Evolutionary conservation across 179 eudicot species (phyloP), one percentile per base, ranked within the genome.

Genomic region (Spinacia oleracea): DNA sequence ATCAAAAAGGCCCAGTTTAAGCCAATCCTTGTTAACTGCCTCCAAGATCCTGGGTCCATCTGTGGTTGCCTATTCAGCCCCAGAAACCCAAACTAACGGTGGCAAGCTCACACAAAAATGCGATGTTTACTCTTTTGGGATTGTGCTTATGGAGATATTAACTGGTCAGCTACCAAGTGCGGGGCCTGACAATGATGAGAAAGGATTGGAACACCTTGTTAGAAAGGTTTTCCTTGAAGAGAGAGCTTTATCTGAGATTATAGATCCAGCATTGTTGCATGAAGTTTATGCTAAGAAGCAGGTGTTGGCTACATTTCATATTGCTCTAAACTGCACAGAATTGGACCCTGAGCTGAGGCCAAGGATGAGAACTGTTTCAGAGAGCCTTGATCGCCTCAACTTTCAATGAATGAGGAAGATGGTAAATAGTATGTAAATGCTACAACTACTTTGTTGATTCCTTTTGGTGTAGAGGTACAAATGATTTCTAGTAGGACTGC

Each of bases 251-350:
- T 90, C 96, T 0, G 96, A 92, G 85, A 86, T 94, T 55, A 90
- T 94, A 70, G 97, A 94, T 79, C 90, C 93, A 2, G 85, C 84
- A 25, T 82, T 94, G 73, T 69, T 92, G 81, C 89, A 89, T 32
- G 97, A 92, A 83, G 96, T 89, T 77, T 83, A 85, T 72, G 92
- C 97, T 1, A 94, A 92, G 86, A 92, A 91, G 72, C 97, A 94
- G 80, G 97, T 94, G 9, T 65, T 92, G 82, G 90, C 91, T 9
- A 84, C 87, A 23, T 94, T 94, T 85, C 98, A 94, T 79, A 82
- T 91, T 15, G 96, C 96, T 23, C 83, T 94, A 32, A 87, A 79
- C 45, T 94, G 98, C 85, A 92, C 98, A 14, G 98, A 89, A 70
- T 5, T 77, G 35, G 96, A 92, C 58, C 92, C 97, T 0, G 98